A percentile compares a stretch with the other conserved stretches of the same genome.
Conservation (phyloP, 108 stramenopile species). For the Stephanodiscus minutulus region DNA sequence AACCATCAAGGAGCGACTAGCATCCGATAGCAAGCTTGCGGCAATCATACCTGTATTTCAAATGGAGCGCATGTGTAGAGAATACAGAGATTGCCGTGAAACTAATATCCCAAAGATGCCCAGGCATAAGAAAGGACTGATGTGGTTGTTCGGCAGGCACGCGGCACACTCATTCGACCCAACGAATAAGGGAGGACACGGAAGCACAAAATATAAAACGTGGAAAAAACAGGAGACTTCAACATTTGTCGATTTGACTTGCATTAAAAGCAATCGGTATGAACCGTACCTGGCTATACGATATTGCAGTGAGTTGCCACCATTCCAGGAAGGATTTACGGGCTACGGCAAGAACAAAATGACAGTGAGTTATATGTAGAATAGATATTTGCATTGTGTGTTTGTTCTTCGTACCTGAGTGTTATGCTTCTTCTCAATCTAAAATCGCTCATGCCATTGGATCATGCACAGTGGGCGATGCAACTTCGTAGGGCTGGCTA, state of each 20-base stretch:
- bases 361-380: constrained; percentile 24
- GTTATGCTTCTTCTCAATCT: not conserved
- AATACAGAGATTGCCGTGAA: constrained; percentile 63
- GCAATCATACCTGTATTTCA: constrained; percentile 85
- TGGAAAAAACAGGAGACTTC: constrained; percentile 60
- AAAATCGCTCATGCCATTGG: not conserved
- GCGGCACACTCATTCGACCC: constrained; percentile 75
- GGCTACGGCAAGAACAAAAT: constrained; percentile 91
- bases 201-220: constrained; percentile 64
- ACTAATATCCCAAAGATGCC: constrained; percentile 75
- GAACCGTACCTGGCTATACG: constrained; percentile 83
- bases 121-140: constrained; percentile 38
- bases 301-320: constrained; percentile 75
- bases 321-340: constrained; percentile 73
- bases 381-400: not conserved
- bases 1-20: constrained; percentile 44
- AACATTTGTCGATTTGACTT: constrained; percentile 56
- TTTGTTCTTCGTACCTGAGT: not conserved
- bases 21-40: constrained; percentile 54
- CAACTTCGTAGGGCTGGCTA: constrained; percentile 69
- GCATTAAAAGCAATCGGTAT: constrained; percentile 77
- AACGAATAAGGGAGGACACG: constrained; percentile 83
- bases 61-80: constrained; percentile 58
- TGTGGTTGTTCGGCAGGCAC: constrained; percentile 23
- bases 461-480: constrained; percentile 71